Conservation (phyloP, 495 filamentous ascomycete species). For the Choiromyces venosus region DNA sequence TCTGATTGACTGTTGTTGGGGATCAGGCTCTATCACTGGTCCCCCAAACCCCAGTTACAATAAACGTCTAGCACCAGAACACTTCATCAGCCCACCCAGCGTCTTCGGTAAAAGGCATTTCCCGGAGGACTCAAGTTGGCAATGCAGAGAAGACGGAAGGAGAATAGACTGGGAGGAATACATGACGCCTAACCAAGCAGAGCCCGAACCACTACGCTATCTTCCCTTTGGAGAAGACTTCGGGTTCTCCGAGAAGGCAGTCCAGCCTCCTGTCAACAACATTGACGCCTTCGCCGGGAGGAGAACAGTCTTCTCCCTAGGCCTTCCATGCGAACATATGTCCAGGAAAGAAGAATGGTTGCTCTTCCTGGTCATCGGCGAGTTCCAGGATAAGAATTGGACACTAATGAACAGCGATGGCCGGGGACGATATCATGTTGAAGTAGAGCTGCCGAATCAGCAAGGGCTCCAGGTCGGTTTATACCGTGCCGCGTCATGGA, state of each 20-base stretch:
- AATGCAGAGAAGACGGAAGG: conserved; percentile 19
- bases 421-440: conserved; percentile 28
- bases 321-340: conserved; percentile 20
- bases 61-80: conserved; percentile 59
- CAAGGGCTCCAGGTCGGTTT: conserved; percentile 20
- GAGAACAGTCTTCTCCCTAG: conserved; percentile 14
- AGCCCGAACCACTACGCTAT: conserved; percentile 6
- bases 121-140: conserved; percentile 51
- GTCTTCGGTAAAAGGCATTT: conserved; percentile 76
- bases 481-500: conserved; percentile 10
- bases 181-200: conserved; percentile 1
- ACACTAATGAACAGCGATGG: conserved; percentile 35
- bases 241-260: conserved; percentile 11
- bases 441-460: conserved; percentile 19
- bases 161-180: conserved; percentile 34
- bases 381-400: conserved; percentile 20
- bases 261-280: conserved; percentile 9
- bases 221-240: conserved; percentile 1
- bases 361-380: conserved; percentile 30
- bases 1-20: conserved; percentile 88
- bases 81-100: conserved; percentile 77
- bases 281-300: conserved; percentile 5
- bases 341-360: conserved; percentile 17
- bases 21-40: conserved; percentile 61
- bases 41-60: conserved; percentile 52